Conservation (phyloP, 1,284 basidiomycete species). For the Exobasidium cylindrosporum region DNA sequence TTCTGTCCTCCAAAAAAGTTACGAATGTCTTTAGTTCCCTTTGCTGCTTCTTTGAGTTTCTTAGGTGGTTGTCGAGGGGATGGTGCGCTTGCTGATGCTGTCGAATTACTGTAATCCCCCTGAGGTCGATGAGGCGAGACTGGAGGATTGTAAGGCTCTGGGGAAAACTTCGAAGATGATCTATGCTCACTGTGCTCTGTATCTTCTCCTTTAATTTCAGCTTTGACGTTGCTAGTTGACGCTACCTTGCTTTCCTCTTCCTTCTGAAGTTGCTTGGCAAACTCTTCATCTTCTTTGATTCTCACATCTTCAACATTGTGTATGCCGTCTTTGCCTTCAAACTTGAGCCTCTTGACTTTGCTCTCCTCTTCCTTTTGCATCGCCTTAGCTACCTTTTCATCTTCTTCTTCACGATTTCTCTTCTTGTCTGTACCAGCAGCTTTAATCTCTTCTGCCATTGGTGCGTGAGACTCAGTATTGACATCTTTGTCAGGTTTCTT, state of each 20-base stretch:
- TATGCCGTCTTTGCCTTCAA: slow-evolving; percentile 21
- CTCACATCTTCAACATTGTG: slow-evolving; percentile 19
- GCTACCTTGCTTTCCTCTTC: slow-evolving; percentile 22
- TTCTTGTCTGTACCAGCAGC: neutral
- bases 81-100: neutral
- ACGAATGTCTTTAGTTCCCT: slow-evolving; percentile 16
- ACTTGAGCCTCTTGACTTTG: slow-evolving; percentile 17
- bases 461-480: slow-evolving; percentile 62
- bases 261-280: slow-evolving; percentile 26
- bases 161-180: slow-evolving; percentile 27
- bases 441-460: slow-evolving; percentile 60
- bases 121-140: slow-evolving; percentile 27
- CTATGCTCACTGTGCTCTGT: neutral
- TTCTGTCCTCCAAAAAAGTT: slow-evolving; percentile 15
- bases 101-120: slow-evolving; percentile 25
- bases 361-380: neutral
- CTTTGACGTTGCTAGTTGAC: slow-evolving; percentile 21
- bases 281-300: slow-evolving; percentile 5
- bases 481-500: slow-evolving; percentile 58
- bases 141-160: slow-evolving; percentile 40
- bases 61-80: slow-evolving; percentile 2
- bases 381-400: neutral
- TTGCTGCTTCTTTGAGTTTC: slow-evolving; percentile 13
- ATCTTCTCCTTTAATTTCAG: slow-evolving; percentile 5
- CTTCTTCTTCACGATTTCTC: slow-evolving; percentile 11